phyloP scores from a whole-genome alignment of 345 rosid species.

The Dimocarpus longan region DNA sequence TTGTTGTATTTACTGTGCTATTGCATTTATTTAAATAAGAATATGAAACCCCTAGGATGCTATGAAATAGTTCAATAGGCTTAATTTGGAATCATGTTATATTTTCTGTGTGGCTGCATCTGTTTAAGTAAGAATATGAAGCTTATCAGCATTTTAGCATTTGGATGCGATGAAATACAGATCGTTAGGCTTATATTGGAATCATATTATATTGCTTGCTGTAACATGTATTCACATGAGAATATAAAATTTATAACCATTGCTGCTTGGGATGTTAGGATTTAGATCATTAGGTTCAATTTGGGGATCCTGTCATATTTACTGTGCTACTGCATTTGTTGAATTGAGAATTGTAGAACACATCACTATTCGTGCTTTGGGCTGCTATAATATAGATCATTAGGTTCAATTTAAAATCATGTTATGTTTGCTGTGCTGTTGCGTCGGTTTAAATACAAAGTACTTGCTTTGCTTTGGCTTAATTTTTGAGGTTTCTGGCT shows the following conservation, averaged over 20 bases:
- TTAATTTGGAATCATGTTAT: neutral
- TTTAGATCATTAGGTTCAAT: neutral
- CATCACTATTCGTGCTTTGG: constrained; percentile 8
- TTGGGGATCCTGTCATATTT: neutral
- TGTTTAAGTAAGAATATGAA: neutral
- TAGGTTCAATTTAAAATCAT: neutral
- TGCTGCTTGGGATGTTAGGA: constrained; percentile 3
- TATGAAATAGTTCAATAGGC: neutral
- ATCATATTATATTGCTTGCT: neutral
- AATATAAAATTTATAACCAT: neutral
- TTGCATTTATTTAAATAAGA: neutral
- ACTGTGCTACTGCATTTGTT: neutral
- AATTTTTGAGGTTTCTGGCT: constrained; percentile 13
- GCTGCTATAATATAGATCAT: neutral
- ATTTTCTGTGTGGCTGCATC: neutral
- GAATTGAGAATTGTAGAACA: neutral
- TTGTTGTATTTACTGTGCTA: neutral
- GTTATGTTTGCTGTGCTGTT: neutral
- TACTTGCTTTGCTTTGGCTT: constrained; percentile 9
- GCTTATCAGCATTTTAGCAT: neutral
- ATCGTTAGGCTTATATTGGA: neutral
- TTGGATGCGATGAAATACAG: neutral
- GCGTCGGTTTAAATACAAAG: neutral
- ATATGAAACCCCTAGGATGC: constrained; percentile 1
- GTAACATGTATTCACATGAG: neutral